A percentile compares a stretch with the other conserved stretches of the same genome.
These are phyloP conservation scores for Styphnolobium japonicum DNA, from an alignment of 306 rosid genomes.

Conservation along the genomic window DNA sequence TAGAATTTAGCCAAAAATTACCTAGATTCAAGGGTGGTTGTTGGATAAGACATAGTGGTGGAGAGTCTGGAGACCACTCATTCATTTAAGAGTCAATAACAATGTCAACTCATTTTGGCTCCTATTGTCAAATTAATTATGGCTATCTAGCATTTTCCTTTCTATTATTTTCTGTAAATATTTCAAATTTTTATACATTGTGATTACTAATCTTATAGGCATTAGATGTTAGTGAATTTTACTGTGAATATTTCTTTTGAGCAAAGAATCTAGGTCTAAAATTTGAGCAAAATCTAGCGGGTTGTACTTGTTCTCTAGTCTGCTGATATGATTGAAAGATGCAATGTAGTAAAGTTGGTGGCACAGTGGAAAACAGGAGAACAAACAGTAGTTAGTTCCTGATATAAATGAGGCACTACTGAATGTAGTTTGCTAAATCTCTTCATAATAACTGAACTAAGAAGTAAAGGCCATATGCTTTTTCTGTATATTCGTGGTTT, in stretches of 20 bases:
- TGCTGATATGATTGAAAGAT: neutral
- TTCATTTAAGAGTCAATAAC: too few species aligned
- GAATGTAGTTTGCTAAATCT: neutral
- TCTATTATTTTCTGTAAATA: neutral
- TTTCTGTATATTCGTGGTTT: neutral
- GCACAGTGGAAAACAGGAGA: neutral
- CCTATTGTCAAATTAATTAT: neutral
- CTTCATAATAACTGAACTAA: neutral
- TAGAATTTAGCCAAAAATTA: too few species aligned
- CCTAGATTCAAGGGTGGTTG: too few species aligned
- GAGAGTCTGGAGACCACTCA: too few species aligned
- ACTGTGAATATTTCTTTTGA: too few species aligned
- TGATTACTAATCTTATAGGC: too few species aligned
- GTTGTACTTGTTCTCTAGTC: too few species aligned
- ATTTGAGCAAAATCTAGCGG: too few species aligned
- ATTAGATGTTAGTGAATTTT: too few species aligned
- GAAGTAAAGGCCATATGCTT: neutral
- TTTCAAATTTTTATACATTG: too few species aligned
- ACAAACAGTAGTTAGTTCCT: neutral
- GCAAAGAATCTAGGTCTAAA: too few species aligned
- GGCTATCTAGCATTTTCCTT: neutral
- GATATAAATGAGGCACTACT: neutral
- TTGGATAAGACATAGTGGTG: too few species aligned
- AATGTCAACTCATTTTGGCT: neutral
- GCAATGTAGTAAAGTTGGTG: neutral